phyloP scores from a whole-genome alignment of 176 grass and related monocot genomes.

The Aegilops longissima region DNA sequence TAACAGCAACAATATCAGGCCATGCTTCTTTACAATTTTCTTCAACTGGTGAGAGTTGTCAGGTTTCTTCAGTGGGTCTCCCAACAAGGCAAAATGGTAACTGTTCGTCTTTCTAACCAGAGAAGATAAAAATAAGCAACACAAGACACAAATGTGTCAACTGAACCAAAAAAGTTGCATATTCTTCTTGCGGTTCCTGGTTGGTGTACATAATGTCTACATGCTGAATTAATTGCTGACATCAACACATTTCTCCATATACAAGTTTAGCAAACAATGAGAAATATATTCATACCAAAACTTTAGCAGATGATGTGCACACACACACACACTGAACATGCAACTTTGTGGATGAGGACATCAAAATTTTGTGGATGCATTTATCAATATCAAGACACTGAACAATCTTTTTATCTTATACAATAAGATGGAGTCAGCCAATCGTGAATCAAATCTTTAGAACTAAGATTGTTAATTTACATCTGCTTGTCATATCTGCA shows the following conservation, averaged over 20 bases:
- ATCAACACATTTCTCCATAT: background rate
- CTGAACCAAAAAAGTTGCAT: background rate
- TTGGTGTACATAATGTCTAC: background rate
- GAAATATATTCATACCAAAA: background rate
- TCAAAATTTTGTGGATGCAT: background rate
- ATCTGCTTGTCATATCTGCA: constrained; percentile 66
- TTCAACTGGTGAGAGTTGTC: background rate
- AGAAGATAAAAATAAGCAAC: background rate
- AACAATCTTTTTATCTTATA: background rate
- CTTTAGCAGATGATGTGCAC: background rate
- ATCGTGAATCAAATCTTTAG: constrained; percentile 43
- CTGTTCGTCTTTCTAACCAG: background rate
- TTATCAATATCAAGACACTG: background rate
- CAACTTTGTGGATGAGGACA: background rate
- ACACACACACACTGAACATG: background rate
- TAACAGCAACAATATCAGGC: background rate
- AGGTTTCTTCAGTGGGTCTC: background rate
- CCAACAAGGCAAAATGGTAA: background rate
- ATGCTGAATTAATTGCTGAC: background rate
- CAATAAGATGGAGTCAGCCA: constrained; percentile 20
- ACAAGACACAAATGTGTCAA: background rate
- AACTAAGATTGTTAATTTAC: constrained; percentile 81
- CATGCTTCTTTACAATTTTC: background rate
- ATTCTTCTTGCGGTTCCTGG: background rate
- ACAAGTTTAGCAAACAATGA: background rate